Evolutionary conservation across 331 rosid genomes (phyloP), one percentile per base, ranked within the genome.

Genomic region (Spiraea crenata): DNA sequence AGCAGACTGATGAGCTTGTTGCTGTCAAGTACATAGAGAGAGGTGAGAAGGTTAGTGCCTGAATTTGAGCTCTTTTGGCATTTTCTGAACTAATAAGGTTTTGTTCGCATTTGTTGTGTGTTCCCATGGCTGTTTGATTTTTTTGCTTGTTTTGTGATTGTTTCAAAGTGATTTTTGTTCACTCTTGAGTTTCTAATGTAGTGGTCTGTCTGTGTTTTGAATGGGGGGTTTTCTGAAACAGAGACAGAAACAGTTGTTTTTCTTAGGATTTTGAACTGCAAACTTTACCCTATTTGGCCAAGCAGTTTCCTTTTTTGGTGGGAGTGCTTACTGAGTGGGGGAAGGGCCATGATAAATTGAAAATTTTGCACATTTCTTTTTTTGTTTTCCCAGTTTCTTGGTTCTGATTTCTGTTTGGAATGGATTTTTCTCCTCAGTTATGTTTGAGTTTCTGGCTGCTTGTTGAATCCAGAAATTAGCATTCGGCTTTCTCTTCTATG

Each of bases 1-100:
- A 84, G 78, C 92, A 85, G 45, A 93, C 89, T 2, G 97, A 87
- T 3, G 89, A 93, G 82, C 97, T 90, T 73, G 98, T 90, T 74
- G 98, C 98, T 20, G 98, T 88, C 16, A 90, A 93, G 84, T 93
- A 93, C 82, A 87, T 93, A 79, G 97, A 93, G 92, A 80, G 98
- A 81, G 98, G 98, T 83, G 97, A 90, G 80, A 93, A 90, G 98
- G 97, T 92, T 75, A 69, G 88, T 85, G 67, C 52, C 69, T 65
- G 14, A 4, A 42, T 19, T 54, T 57, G 57, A 5, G 8, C 51
- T 10, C 20, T 45, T 67, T 35, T 55, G 25, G 48, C 51, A 11
- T 39, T 16, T 38, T 13, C 14, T 40, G 31, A 25, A n/a, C n/a
- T n/a, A n/a, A n/a, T 39, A n/a, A 25, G 20, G 41, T 19, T n/a